Evolutionary conservation across 208 protist genomes (phyloP).

Genomic region (Acanthamoeba healyi): DNA sequence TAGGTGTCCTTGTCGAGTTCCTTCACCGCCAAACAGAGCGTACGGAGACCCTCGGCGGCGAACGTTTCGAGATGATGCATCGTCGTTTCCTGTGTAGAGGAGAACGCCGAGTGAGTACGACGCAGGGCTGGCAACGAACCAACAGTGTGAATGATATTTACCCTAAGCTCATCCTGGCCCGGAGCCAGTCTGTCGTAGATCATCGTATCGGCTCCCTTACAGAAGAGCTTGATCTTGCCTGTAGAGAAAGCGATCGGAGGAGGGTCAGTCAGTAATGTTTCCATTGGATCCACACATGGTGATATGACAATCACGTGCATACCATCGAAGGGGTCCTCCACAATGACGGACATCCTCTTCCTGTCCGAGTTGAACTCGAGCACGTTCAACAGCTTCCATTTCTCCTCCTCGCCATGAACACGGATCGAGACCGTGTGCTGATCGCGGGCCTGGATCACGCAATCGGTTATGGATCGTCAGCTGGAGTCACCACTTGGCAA

Average conservation of each 20-base stretch:
- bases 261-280: neutral
- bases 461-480: neutral
- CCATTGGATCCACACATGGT: too few relatives aligned
- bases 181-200: constrained; percentile 74
- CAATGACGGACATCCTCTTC: constrained; percentile 88
- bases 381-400: constrained; percentile 83
- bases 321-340: constrained; percentile 72
- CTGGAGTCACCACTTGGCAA: neutral
- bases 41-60: constrained; percentile 84
- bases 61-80: constrained; percentile 81
- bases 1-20: constrained; percentile 76
- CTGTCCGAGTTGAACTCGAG: constrained; percentile 90
- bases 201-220: constrained; percentile 87
- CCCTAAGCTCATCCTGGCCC: constrained; percentile 62
- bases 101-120: neutral
- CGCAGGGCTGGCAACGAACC: neutral
- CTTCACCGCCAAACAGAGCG: constrained; percentile 79
- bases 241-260: neutral
- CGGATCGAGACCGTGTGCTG: constrained; percentile 37
- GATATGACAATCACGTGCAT: neutral
- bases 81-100: neutral
- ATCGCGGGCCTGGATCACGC: constrained; percentile 36
- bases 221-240: constrained; percentile 84
- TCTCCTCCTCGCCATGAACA: constrained; percentile 65
- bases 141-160: neutral